Evolutionary conservation across 305 asterid species (phyloP), one percentile per base, ranked within the genome.

Genomic region (Ajuga reptans): DNA sequence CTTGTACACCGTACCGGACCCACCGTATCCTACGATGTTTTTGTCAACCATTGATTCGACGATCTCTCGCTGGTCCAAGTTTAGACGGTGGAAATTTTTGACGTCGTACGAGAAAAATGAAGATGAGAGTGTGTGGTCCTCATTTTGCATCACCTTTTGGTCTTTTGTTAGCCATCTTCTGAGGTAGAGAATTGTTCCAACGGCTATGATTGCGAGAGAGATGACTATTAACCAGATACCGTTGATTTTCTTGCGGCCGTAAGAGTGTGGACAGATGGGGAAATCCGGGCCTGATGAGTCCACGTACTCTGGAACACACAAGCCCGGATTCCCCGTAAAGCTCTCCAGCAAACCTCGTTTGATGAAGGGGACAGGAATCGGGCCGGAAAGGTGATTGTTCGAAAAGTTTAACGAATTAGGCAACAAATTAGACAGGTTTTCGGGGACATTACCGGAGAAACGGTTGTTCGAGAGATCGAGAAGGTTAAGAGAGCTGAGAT

Each of bases 1-100:
- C 78, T 64, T 84, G 81, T 90, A 92, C 4, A 92, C 98, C 0
- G 96, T 82, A 53, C 97, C 97, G 0, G 98, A 92, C 21, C 98
- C 97, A 29, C 98, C 98, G 49, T 85, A 86, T 2, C 98, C 98
- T 9, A 92, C 89, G 9, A 90, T 86, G 84, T 92, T 92, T 54
- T 88, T 84, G 9, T 92, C 97, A 0, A 88, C 87, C 89, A 92
- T 59, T 53, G 89, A 84, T 4, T 83, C 96, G 0, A 84, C 41
- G 50, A 92, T 88, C 79, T 92, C 97, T 0, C 88, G 81, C 50
- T 87, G 94, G 43, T 91, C 91, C 33, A 92, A 92, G 56, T 79
- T 87, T 37, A 87, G 27, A 0, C 91, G 89, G 46, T 92, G 96
- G 86, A 92, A 92, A 18, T 87, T 87, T 72, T 84, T 92, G 14